Evolutionary conservation across 768 basidiomycete species (phyloP), one percentile per base, ranked within the genome.

Genomic region (Termitomyces heimii): DNA sequence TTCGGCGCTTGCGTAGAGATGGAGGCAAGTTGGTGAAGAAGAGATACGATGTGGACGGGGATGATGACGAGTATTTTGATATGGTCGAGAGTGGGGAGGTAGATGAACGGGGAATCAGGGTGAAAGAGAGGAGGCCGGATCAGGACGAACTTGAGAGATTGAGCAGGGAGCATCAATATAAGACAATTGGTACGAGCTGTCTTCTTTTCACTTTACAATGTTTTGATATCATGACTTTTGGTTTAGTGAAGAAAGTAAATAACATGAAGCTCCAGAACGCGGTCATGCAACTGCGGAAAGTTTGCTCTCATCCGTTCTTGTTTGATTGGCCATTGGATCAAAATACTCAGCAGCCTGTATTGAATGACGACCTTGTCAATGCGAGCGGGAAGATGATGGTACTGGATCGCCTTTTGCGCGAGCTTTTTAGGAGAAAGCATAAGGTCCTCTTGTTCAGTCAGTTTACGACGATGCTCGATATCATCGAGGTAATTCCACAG

Each of bases 381-480:
- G 84, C 85, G 0, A 93, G 90, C 56, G 97, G 97, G 18, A 99
- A 99, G 78, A 98, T 98, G 96, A 88, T 98, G 79, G 75, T 99
- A 2, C 81, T 99, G 0, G 91, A 98, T 60, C 83, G 94, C 6
- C 75, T 99, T 9, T 79, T 99, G 8, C 82, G 82, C 32, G 94
- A 86, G 55, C 73, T 99, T 31, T 92, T 98, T 71, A 76, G 74
- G 39, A 74, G 86, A 3, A 82, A 80, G 8, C 94, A 96, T 71
- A 96, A 94, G 67, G 90, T 92, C 0, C 72, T 94, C n/a, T 66
- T 90, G 13, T 91, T 90, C 71, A 92, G 90, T 56, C 96, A 99
- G 71, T 98, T 99, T 71, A 94, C 90, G 46, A 94, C 88, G 4
- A 94, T 98, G 94, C 75, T 98, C 55, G 89, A 99, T 66, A 88